Conservation (phyloP, 805 yeast genomes). For the Metschnikowia lochheadii region DNA sequence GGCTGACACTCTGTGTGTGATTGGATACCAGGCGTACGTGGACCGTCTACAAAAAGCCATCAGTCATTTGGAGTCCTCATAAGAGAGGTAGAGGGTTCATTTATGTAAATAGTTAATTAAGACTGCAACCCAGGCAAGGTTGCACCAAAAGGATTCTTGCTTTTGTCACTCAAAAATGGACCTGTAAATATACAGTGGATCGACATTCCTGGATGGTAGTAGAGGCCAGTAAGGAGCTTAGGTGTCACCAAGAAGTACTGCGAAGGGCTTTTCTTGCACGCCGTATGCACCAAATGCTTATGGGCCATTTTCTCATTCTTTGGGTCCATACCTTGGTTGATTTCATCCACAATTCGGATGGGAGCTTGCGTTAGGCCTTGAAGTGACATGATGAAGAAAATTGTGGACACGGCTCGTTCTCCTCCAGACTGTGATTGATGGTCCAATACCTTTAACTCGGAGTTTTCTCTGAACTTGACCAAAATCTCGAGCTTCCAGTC, state of each 20-base stretch:
- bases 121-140: neutral
- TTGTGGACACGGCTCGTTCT: constrained; percentile 93
- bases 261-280: constrained; percentile 56
- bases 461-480: constrained; percentile 80
- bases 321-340: constrained; percentile 98
- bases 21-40: constrained; percentile 38
- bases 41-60: constrained; percentile 12
- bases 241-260: constrained; percentile 95
- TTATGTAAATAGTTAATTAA: neutral
- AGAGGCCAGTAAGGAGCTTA: constrained; percentile 72
- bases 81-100: neutral
- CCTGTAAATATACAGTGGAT: constrained; percentile 70
- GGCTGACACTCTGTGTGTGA: constrained; percentile 49
- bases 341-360: constrained; percentile 93
- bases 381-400: constrained; percentile 81
- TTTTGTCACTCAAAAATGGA: constrained; percentile 19
- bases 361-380: constrained; percentile 89
- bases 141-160: neutral
- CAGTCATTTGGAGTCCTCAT: constrained; percentile 1
- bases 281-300: constrained; percentile 75
- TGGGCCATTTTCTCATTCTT: constrained; percentile 86
- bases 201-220: constrained; percentile 75
- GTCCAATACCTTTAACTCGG: constrained; percentile 66
- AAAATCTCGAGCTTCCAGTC: constrained; percentile 83
- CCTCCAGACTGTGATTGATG: constrained; percentile 97